Conservation (phyloP, 805 yeast species). For the Debaryomyces castellii region DNA sequence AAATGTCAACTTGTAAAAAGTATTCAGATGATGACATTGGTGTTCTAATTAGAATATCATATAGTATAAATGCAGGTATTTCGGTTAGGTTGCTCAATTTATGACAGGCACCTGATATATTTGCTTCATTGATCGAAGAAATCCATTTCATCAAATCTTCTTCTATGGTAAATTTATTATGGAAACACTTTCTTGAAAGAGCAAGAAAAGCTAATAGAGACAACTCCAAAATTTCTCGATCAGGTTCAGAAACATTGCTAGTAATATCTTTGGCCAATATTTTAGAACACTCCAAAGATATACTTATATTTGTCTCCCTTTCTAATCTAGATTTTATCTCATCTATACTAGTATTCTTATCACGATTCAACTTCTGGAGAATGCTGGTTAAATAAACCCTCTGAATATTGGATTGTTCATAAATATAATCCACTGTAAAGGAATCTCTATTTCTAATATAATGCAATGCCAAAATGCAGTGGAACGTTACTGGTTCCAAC, state of each 20-base stretch:
- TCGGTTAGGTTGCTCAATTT: conserved; percentile 24
- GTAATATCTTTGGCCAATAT: neutral
- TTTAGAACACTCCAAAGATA: neutral
- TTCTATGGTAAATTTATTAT: conserved; percentile 4
- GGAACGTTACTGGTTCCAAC: conserved; percentile 15
- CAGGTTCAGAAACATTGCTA: neutral
- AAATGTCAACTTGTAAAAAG: conserved; percentile 35
- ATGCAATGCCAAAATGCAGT: conserved; percentile 10
- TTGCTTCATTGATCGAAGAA: conserved; percentile 27
- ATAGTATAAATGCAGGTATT: conserved; percentile 39
- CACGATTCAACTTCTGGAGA: neutral
- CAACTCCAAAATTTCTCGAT: conserved; percentile 1
- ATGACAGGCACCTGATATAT: conserved; percentile 31
- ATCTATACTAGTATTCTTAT: neutral
- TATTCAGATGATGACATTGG: conserved; percentile 32
- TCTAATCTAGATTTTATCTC: neutral
- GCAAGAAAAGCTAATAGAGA: conserved; percentile 4
- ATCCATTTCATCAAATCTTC: conserved; percentile 28
- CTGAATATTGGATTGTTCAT: conserved; percentile 3
- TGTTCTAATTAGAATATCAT: conserved; percentile 38
- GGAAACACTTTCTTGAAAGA: conserved; percentile 1
- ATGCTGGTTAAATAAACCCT: conserved; percentile 2
- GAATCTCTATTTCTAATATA: neutral
- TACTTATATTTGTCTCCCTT: neutral
- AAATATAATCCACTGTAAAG: neutral